Base-by-base conservation (phyloP, 176 grass and related monocot genomes). In the Avena insularis region DNA sequence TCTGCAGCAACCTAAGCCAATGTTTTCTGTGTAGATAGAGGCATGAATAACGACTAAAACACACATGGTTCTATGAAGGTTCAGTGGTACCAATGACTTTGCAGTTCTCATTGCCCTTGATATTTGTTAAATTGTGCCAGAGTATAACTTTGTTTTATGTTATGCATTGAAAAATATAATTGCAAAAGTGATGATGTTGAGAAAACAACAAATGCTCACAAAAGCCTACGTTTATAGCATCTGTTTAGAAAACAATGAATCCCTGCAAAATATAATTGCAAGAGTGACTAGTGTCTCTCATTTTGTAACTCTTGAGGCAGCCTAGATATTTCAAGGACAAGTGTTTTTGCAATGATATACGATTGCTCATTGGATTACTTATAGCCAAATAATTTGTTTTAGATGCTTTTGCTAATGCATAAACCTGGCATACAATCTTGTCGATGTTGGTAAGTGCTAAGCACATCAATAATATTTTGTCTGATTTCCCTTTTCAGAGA, bases 401-500 rank as follows among this genome's bases (percentile, higher is more conserved):
- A 56, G 74, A 70, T 68, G 4, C 21, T 84, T 7, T 50, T 47
- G 20, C 15, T 84, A 75, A 17, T 77, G 69, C 19, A 71, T 62
- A 55, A 55, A 81, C 27, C 16, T 90, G 16, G 14, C 27, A 9
- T 43, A 29, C 36, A 25, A 69, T 79, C 77, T 12, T 20, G 72
- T 50, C 13, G 5, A 20, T 45, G 9, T 48, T 48, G 46, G 9
- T 48, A 48, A 31, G 65, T 62, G 65, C 2, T 57, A 27, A 38
- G 40, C 31, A 62, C 40, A 65, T 56, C 36, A 47, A 20, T 90
- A 84, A 89, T 57, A 40, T 31, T 33, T 4, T 11, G 2, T 48
- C 3, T 47, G 59, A 82, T 83, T 61, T 66, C 11, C 55, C 8
- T 85, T 88, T 85, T 9, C 90, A 97, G 94, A 91, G 83, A 94